phyloP scores from a whole-genome alignment of 1,284 basidiomycete species.

The Sphaerobolus stellatus region DNA sequence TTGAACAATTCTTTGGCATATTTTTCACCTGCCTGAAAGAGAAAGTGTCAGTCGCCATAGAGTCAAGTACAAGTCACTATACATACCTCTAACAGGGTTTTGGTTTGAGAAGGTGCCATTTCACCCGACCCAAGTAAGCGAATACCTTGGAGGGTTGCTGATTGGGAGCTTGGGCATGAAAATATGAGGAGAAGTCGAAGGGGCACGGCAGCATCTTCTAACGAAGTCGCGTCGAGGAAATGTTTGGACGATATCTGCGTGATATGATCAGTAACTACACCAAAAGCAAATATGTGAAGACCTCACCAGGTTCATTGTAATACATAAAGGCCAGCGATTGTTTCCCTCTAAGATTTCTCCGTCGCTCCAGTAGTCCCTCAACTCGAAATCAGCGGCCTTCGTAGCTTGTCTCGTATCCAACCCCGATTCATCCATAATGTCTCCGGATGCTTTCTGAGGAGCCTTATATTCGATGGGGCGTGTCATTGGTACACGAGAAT shows the following conservation, averaged over 20 bases:
- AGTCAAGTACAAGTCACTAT: not conserved
- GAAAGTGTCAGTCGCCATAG: not conserved
- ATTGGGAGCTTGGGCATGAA: constrained; percentile 47
- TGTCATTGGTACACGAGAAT: constrained; percentile 75
- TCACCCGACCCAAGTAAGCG: constrained; percentile 61
- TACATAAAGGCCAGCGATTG: constrained; percentile 67
- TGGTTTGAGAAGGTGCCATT: constrained; percentile 45
- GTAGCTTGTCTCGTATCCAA: constrained; percentile 52
- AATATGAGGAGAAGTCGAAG: constrained; percentile 59
- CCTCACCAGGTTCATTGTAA: constrained; percentile 72
- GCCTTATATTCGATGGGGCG: constrained; percentile 57
- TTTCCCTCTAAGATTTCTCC: constrained; percentile 60
- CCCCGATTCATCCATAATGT: constrained; percentile 37
- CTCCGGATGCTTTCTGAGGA: constrained; percentile 27
- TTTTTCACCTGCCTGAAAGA: constrained; percentile 34
- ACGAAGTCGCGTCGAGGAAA: constrained; percentile 66
- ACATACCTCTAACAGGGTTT: constrained; percentile 51
- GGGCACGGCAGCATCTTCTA: constrained; percentile 59
- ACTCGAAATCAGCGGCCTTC: constrained; percentile 71
- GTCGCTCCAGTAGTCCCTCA: constrained; percentile 82
- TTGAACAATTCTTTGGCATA: constrained; percentile 36
- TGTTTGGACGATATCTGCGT: constrained; percentile 51
- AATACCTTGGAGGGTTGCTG: constrained; percentile 53
- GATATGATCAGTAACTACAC: not conserved
- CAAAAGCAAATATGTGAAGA: constrained; percentile 1